phyloP scores from a whole-genome alignment of 352 stramenopile species.

The Globisporangium uncinulatum region DNA sequence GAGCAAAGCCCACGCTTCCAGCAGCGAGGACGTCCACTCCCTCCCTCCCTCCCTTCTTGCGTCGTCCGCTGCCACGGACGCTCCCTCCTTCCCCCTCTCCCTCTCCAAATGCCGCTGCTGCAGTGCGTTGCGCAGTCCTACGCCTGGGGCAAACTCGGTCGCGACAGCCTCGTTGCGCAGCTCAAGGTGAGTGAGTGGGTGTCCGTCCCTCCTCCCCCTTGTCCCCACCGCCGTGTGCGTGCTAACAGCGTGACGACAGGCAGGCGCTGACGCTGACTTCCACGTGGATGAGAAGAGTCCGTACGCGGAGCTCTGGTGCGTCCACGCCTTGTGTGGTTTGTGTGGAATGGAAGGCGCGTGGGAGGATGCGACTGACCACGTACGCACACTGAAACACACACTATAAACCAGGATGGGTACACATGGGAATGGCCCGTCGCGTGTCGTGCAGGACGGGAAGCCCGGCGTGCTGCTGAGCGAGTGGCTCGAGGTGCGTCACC shows the following conservation, averaged over 20 bases:
- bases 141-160: conserved; percentile 88
- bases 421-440: conserved; percentile 90
- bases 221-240: background rate
- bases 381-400: conserved; percentile 5
- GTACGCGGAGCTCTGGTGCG: conserved; percentile 90
- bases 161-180: conserved; percentile 78
- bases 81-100: conserved; percentile 1
- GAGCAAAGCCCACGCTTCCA: too few species aligned
- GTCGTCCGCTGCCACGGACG: too few species aligned
- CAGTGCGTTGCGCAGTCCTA: conserved; percentile 87
- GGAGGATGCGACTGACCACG: background rate
- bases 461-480: conserved; percentile 60
- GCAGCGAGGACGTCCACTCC: too few species aligned
- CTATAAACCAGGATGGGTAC: conserved; percentile 85
- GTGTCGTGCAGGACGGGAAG: conserved; percentile 44
- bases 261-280: conserved; percentile 42
- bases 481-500: conserved; percentile 39
- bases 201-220: background rate
- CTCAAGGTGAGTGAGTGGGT: conserved; percentile 53
- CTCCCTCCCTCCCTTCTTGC: background rate
- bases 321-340: background rate
- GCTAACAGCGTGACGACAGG: conserved; percentile 12
- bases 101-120: conserved; percentile 55
- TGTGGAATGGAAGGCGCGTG: background rate
- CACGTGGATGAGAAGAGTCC: conserved; percentile 29